Evolutionary conservation across 2,329 filamentous ascomycete species (phyloP), one percentile per base, ranked within the genome.

Genomic region (Colletotrichum destructivum): DNA sequence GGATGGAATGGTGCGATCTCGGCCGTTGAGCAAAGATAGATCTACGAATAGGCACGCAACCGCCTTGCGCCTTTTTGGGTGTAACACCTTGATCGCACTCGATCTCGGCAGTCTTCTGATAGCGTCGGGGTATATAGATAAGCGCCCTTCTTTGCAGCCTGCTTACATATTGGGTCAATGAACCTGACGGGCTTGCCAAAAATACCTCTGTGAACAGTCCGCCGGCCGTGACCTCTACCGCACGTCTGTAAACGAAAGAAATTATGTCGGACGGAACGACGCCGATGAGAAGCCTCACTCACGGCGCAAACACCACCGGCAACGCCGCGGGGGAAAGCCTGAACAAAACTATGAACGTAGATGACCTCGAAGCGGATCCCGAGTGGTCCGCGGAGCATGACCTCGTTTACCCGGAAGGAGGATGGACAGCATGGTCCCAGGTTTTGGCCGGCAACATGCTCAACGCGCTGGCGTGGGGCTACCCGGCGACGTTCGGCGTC

Each of bases 391-490:
- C 70, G 4, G 67, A 72, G 57, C 62, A 65, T 26, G 65, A 69
- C 56, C 60, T 74, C 47, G 65, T 70, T 55, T 74, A 71, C 2
- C 86, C 85, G 0, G 84, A 87, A 56, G 85, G 86, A 35, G 87
- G 86, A 15, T 74, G 82, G 60, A 73, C 77, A 16, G 87, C 86
- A 18, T 89, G 87, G 87, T 82, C 80, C 0, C 87, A 88, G 75
- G 85, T 88, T 11, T 57, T 86, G 23, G 84, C 85, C 8, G 82
- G 82, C 42, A 80, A 85, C 51, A 80, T 87, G 40, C 80, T 87
- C 78, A 87, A 86, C 76, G 81, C 82, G 64, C 77, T 89, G 69
- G 82, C 86, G 6, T 88, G 87, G 84, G 87, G 87, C 63, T 86
- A 84, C 63, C 82, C 84, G 3, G 79, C 83, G 6, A 82, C 84